Evolutionary conservation across 148 eudicot species (phyloP).

Genomic region (Simmondsia chinensis): DNA sequence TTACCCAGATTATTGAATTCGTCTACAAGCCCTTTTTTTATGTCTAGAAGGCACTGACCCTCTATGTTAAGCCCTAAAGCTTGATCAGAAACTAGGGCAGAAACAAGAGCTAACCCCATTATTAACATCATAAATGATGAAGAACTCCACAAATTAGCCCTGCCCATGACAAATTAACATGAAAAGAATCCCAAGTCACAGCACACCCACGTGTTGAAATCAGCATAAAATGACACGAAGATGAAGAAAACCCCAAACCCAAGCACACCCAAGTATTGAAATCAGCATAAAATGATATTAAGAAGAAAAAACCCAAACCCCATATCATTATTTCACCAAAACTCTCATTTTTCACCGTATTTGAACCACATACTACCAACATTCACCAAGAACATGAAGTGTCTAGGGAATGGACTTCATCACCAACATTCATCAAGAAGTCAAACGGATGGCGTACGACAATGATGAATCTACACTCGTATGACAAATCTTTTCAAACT

Average conservation of each 20-base stretch:
- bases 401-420: too few species aligned
- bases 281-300: too few species aligned
- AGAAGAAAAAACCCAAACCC: too few species aligned
- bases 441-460: too few species aligned
- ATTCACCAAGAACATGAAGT: too few species aligned
- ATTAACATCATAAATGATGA: constrained; percentile 9
- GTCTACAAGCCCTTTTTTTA: constrained; percentile 46
- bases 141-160: neutral
- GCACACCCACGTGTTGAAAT: neutral
- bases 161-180: constrained; percentile 8
- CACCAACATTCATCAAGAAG: too few species aligned
- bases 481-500: too few species aligned
- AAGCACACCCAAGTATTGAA: too few species aligned
- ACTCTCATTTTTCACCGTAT: too few species aligned
- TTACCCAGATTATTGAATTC: constrained; percentile 26
- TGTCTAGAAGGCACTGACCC: constrained; percentile 47
- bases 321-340: too few species aligned
- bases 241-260: neutral
- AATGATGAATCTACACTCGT: too few species aligned
- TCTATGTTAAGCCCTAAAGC: constrained; percentile 56
- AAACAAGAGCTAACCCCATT: constrained; percentile 15
- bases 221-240: neutral
- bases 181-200: constrained; percentile 10
- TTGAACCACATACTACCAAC: too few species aligned
- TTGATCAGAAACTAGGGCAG: constrained; percentile 23